Base-by-base conservation (phyloP, 805 yeast genomes). In the Zygotorulaspora sp. region DNA sequence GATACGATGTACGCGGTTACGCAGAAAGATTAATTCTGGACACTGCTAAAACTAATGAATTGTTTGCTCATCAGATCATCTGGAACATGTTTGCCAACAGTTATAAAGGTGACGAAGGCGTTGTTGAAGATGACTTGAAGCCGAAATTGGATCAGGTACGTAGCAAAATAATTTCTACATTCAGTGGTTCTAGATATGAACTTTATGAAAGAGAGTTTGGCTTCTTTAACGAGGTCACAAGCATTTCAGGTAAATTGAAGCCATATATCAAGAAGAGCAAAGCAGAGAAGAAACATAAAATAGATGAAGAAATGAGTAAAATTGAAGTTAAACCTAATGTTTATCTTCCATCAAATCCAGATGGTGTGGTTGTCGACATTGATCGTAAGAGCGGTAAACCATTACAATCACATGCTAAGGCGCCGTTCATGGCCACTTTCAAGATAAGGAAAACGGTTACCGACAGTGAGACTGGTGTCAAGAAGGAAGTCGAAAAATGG, bases 51-150 rank as follows among this genome's bases (percentile, higher is more conserved):
- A 85, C 88, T 10, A 81, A 92, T 18, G 94, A 85, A 49, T 68
- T 90, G 45, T 92, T 92, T 70, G 89, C 97, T 0, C 99, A 92
- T 62, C 99, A 92, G 63, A 89, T 92, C 48, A 87, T 92, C 38
- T 92, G 99, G 99, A 92, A 92, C 55, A 87, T 92, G 84, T 64
- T 83, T 53, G 97, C 99, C 1, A 92, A 94, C 57, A 77, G 88
- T 45, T 92, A 75, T 62, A 83, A 81, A 50, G 97, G 85, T 57
- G 97, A 90, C 51, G 96, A 90, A 7, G 80, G 87, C 0, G 69
- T 77, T 0, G 71, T 75, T 6, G 92, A 94, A 3, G 96, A 89
- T 62, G 68, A 75, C 1, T 68, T 90, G 53, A 90, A 90, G 61
- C 96, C 97, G 1, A 71, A 71, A 2, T 68, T 92, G 47, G 97